Percentiles rank a stretch among this genome's conserved stretches.
phyloP scores from a whole-genome alignment of 2,329 filamentous ascomycete genomes.

The Hymenoscyphus repandus region DNA sequence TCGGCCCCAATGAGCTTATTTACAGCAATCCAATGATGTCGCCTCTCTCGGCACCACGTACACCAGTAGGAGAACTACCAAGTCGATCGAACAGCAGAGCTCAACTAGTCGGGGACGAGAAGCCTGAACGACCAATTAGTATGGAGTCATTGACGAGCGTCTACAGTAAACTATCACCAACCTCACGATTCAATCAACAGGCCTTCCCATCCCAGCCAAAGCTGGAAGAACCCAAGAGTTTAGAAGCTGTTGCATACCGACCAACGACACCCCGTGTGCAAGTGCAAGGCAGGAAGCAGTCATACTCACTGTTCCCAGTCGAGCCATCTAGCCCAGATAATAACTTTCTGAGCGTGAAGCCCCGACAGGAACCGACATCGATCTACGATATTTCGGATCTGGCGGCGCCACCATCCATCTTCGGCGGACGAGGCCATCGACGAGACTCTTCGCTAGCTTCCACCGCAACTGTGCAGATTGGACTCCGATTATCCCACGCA shows the following conservation, averaged over 20 bases:
- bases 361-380: slow-evolving; percentile 18
- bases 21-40: slow-evolving; percentile 26
- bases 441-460: slow-evolving; percentile 59
- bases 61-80: slow-evolving; percentile 9
- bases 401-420: slow-evolving; percentile 20
- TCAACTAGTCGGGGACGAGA: slow-evolving; percentile 23
- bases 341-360: not conserved
- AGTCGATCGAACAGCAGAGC: slow-evolving; percentile 20
- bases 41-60: slow-evolving; percentile 22
- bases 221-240: not conserved
- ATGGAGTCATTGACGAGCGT: slow-evolving; percentile 20
- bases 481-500: slow-evolving; percentile 57
- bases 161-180: slow-evolving; percentile 6
- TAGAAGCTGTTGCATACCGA: not conserved
- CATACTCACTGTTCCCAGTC: slow-evolving; percentile 28
- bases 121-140: slow-evolving; percentile 14
- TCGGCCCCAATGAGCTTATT: slow-evolving; percentile 35
- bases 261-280: slow-evolving; percentile 8
- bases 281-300: slow-evolving; percentile 17
- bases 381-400: slow-evolving; percentile 29
- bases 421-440: slow-evolving; percentile 27
- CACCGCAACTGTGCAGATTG: slow-evolving; percentile 66
- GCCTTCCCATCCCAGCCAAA: slow-evolving; percentile 1
- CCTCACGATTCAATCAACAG: slow-evolving; percentile 13
- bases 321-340: slow-evolving; percentile 7